Base-by-base conservation (phyloP, 208 protist species). In the Porcisia hertigi region DNA sequence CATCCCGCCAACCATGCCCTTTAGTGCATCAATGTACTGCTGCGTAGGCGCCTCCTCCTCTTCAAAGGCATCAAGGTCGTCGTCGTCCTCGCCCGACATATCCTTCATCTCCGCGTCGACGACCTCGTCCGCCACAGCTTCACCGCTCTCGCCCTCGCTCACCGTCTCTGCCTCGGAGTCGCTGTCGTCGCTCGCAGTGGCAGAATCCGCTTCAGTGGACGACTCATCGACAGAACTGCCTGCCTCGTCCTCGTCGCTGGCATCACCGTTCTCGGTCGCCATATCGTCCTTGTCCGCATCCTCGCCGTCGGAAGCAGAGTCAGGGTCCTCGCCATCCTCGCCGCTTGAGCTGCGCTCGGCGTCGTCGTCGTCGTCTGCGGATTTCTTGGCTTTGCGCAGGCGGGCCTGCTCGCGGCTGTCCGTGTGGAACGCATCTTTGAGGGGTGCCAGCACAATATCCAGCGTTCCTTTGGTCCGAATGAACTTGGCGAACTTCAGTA, bases 31-130 rank as follows among this genome's bases (percentile, higher is more conserved):
- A 62, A 97, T 87, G 82, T 94, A 97, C 76, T 96, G 82, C 82
- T 95, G 86, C 60, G 93, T 97, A 39, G 93, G 88, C 39, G 86
- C 73, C 80, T 97, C 93, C 57, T 95, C 93, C 36, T 92, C 89
- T 34, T 90, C 87, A 23, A 85, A 77, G n/a, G 69, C 79, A 3
- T n/a, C n/a, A n/a, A n/a, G n/a, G n/a, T 80, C 77, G 3, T 75
- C 81, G 1, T 80, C 78, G 36, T 73, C 80, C 1, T 41, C 55
- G 45, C 79, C 55, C 18, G 57, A 54, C 58, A 52, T 71, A 59
- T 36, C 81, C 53, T 53, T 71, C 23, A 5, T 69, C 20, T 83
- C 66, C 23, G 45, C 71, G 12, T 59, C 74, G 45, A 55, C 74
- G 8, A 69, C 45, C 30, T 81, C 80, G 23, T 54, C 67, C 39